These are phyloP conservation scores for Isatis lusitanica DNA, from an alignment of 441 rosid species.

Conservation along the genomic window DNA sequence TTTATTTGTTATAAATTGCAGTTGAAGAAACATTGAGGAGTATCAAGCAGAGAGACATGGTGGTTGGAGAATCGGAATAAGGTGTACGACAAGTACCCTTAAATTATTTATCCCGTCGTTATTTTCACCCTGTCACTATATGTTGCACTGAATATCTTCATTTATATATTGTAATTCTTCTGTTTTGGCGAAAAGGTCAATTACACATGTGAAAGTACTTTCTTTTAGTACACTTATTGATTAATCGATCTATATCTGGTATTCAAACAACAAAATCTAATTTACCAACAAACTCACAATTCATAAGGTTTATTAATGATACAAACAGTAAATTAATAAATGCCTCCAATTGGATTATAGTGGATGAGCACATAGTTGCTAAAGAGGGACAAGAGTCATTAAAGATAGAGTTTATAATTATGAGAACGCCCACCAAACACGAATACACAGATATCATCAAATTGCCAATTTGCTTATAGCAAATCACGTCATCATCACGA, in stretches of 20 bases:
- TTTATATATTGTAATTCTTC: background rate
- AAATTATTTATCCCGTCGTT: background rate
- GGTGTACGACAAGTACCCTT: too few relatives aligned
- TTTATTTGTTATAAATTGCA: background rate
- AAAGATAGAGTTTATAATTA: constrained; percentile 17
- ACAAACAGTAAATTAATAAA: constrained; percentile 7
- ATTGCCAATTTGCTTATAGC: constrained; percentile 21
- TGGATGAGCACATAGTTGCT: constrained; percentile 30
- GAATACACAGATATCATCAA: constrained; percentile 27
- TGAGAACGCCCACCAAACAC: constrained; percentile 32
- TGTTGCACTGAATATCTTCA: constrained; percentile 5
- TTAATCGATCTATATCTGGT: background rate
- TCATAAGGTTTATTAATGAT: background rate
- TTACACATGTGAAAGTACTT: constrained; percentile 26
- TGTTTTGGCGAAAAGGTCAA: constrained; percentile 11
- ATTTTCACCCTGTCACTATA: constrained; percentile 1
- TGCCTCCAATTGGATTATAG: constrained; percentile 8
- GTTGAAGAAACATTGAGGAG: background rate
- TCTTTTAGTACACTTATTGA: constrained; percentile 8
- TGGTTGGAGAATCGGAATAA: background rate
- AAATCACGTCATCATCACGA: constrained; percentile 24
- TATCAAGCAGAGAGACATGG: constrained; percentile 2
- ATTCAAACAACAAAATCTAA: background rate
- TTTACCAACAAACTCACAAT: background rate
- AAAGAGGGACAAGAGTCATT: constrained; percentile 28